These are phyloP conservation scores for Globisporangium sylvaticum DNA, from an alignment of 352 stramenopile species.

Conservation along the genomic window DNA sequence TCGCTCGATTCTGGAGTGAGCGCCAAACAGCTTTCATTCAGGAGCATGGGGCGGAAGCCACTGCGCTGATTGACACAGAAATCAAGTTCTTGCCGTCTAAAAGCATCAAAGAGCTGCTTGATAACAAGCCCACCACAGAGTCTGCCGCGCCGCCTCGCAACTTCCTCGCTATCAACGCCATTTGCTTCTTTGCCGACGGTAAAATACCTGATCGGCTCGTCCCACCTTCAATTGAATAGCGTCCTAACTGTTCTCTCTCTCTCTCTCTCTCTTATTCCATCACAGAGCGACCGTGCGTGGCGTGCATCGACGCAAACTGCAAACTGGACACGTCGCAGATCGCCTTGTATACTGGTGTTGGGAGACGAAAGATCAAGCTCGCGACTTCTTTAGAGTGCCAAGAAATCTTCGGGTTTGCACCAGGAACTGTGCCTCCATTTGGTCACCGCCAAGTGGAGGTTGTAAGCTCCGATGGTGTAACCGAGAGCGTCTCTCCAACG, in stretches of 20 bases:
- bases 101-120: slow-evolving; percentile 34
- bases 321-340: slow-evolving; percentile 65
- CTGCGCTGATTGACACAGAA: slow-evolving; percentile 5
- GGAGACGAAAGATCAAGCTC: slow-evolving; percentile 66
- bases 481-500: background rate
- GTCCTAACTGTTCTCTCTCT: background rate
- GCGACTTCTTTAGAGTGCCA: slow-evolving; percentile 57
- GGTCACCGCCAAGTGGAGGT: slow-evolving; percentile 24
- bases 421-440: slow-evolving; percentile 61
- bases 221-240: background rate
- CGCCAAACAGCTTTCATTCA: background rate
- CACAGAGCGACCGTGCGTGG: slow-evolving; percentile 49
- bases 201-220: background rate
- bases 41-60: background rate
- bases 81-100: slow-evolving; percentile 36
- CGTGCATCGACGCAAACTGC: slow-evolving; percentile 52
- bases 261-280: background rate
- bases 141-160: slow-evolving; percentile 13
- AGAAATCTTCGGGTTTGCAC: slow-evolving; percentile 56
- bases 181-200: slow-evolving; percentile 78
- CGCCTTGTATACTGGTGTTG: slow-evolving; percentile 39
- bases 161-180: slow-evolving; percentile 62
- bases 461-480: background rate
- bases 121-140: slow-evolving; percentile 16
- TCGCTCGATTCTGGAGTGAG: slow-evolving; percentile 13